Evolutionary conservation across 257 asterid genomes (phyloP).

Genomic region (Verbascum thapsus): DNA sequence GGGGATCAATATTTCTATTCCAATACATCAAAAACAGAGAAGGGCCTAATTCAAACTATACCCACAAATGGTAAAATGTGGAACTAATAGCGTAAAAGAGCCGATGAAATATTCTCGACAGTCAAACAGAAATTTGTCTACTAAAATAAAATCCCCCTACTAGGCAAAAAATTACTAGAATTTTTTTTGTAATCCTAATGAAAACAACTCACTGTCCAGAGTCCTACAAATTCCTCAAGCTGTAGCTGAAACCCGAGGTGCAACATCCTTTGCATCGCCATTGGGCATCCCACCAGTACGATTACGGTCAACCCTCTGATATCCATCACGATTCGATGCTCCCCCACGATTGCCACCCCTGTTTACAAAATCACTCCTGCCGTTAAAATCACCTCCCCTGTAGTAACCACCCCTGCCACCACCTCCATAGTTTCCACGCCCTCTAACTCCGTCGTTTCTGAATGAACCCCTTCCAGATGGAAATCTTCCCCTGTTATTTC

Average conservation of each 20-base stretch:
- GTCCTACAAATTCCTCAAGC: constrained; percentile 50
- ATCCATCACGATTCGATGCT: constrained; percentile 69
- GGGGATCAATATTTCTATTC: background rate
- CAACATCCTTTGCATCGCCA: constrained; percentile 50
- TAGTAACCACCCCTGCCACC: constrained; percentile 65
- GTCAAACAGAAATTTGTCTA: constrained; percentile 21
- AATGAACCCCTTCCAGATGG: constrained; percentile 58
- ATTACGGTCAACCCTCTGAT: constrained; percentile 56
- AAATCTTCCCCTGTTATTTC: constrained; percentile 47
- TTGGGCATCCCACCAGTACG: constrained; percentile 58
- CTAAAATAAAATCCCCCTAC: background rate
- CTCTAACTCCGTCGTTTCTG: constrained; percentile 61
- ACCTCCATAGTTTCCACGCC: constrained; percentile 76
- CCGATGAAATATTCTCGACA: constrained; percentile 26
- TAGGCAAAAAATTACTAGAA: constrained; percentile 12
- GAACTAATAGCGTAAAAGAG: constrained; percentile 29
- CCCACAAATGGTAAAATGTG: constrained; percentile 32
- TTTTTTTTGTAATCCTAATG: constrained; percentile 19
- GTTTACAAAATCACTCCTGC: constrained; percentile 57
- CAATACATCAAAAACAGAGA: background rate
- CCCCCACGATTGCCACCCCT: constrained; percentile 74
- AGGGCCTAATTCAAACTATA: constrained; percentile 17
- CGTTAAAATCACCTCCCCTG: constrained; percentile 59
- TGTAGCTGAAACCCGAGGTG: constrained; percentile 73
- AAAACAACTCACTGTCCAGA: constrained; percentile 19